Percentiles rank a stretch among this genome's conserved stretches.
Conservation (phyloP, 2,329 filamentous ascomycete genomes). For the Orbilia quercus region DNA sequence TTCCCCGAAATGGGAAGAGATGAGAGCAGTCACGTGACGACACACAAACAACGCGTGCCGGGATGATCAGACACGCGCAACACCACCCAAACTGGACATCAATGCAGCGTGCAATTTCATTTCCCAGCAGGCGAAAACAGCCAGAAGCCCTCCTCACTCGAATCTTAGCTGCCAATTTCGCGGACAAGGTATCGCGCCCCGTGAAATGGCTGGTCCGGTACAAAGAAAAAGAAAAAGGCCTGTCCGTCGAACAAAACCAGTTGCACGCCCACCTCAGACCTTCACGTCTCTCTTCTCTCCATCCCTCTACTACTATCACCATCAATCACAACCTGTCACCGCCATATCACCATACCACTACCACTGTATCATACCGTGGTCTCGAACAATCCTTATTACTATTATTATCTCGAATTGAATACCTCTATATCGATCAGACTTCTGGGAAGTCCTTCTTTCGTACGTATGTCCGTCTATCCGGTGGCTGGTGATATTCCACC, state of each 20-base stretch:
- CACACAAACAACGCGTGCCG: slow-evolving; percentile 29
- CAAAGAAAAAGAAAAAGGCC: slow-evolving; percentile 17
- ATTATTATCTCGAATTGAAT: too few relatives aligned
- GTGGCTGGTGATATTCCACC: not conserved
- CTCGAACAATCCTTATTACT: too few relatives aligned
- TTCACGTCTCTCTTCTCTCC: not conserved
- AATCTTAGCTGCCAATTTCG: slow-evolving; percentile 29
- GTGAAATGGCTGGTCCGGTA: slow-evolving; percentile 51
- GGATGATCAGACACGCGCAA: not conserved
- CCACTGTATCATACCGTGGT: not conserved
- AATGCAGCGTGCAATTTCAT: too few relatives aligned
- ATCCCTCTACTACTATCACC: not conserved
- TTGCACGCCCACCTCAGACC: slow-evolving; percentile 21
- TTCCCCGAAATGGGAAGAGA: not conserved
- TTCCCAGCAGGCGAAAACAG: slow-evolving; percentile 31
- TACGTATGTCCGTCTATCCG: not conserved
- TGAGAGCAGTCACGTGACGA: slow-evolving; percentile 27
- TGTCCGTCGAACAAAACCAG: slow-evolving; percentile 47
- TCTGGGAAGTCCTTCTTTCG: slow-evolving; percentile 36
- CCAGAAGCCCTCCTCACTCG: slow-evolving; percentile 15
- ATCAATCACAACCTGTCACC: slow-evolving; percentile 3
- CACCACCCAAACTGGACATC: not conserved
- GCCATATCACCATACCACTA: slow-evolving; percentile 7
- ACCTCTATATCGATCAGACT: slow-evolving; percentile 16
- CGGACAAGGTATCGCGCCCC: slow-evolving; percentile 31